A percentile compares a stretch with the other conserved stretches of the same genome.
These are phyloP conservation scores for Carex sylvatica DNA, from an alignment of 202 grass and related monocot genomes.

Conservation along the genomic window DNA sequence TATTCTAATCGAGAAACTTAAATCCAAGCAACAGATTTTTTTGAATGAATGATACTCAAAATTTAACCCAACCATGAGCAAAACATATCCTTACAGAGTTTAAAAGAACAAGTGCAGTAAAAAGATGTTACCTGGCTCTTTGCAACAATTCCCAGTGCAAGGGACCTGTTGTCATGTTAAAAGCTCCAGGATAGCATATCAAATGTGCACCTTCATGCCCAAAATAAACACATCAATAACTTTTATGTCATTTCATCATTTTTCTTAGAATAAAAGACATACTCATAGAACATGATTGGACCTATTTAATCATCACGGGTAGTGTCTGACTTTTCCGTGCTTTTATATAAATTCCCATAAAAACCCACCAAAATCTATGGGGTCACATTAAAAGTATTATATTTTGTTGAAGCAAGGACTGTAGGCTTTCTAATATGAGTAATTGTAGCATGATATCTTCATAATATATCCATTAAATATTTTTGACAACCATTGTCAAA, in stretches of 20 bases:
- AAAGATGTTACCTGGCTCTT: slow-evolving; percentile 67
- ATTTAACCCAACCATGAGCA: background rate
- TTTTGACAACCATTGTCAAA: background rate
- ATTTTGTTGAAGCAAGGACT: background rate
- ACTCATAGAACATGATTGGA: background rate
- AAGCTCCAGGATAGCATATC: slow-evolving; percentile 95
- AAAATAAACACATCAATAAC: background rate
- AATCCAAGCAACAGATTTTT: background rate
- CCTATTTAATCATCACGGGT: background rate
- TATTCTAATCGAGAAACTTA: slow-evolving; percentile 6
- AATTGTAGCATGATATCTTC: background rate
- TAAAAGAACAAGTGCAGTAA: background rate
- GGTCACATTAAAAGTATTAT: background rate
- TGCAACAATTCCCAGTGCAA: slow-evolving; percentile 97
- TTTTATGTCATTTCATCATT: background rate
- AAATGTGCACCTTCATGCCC: slow-evolving; percentile 74
- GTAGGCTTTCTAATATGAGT: background rate
- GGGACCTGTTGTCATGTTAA: slow-evolving; percentile 98
- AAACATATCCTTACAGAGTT: background rate
- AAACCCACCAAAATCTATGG: background rate
- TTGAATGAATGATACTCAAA: background rate
- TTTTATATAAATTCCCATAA: background rate
- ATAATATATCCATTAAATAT: background rate
- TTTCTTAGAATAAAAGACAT: slow-evolving; percentile 1
- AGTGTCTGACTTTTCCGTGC: background rate